These are phyloP conservation scores for Ceratocystis diversiconidia DNA, from an alignment of 2,329 filamentous ascomycete genomes.

Conservation along the genomic window DNA sequence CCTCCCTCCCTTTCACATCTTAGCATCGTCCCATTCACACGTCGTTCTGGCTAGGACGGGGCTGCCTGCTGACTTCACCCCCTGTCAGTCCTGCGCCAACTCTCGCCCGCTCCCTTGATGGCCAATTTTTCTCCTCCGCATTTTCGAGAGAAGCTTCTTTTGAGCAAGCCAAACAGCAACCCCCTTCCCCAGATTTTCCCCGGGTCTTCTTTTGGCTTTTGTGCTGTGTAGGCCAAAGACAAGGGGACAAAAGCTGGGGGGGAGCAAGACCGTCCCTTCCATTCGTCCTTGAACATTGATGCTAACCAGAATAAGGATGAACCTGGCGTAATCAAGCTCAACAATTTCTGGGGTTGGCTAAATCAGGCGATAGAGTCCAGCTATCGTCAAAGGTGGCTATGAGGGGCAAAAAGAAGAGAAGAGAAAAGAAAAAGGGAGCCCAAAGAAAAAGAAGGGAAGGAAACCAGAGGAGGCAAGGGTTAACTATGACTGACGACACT, in stretches of 20 bases:
- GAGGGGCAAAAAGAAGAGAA: background rate
- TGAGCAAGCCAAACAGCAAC: background rate
- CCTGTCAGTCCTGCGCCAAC: background rate
- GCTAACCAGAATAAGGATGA: background rate
- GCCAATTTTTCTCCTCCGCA: background rate
- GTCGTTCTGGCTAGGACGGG: too few species aligned
- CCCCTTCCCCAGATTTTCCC: background rate
- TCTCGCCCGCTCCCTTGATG: background rate
- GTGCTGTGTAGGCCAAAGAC: background rate
- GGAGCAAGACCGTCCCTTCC: background rate
- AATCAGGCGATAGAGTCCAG: background rate
- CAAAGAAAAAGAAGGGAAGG: background rate
- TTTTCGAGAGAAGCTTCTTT: conserved; percentile 4
- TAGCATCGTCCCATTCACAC: background rate
- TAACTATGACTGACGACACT: background rate
- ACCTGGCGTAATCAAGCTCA: background rate
- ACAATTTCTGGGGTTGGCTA: background rate
- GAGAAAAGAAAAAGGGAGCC: background rate
- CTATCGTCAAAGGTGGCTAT: background rate
- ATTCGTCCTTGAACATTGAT: background rate
- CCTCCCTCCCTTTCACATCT: background rate
- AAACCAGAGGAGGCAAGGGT: background rate
- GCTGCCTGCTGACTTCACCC: background rate
- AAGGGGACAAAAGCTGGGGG: background rate
- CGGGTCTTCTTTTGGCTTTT: background rate